Base-by-base conservation (phyloP, 2,329 filamentous ascomycete species). In the Penicillium oxalicum region DNA sequence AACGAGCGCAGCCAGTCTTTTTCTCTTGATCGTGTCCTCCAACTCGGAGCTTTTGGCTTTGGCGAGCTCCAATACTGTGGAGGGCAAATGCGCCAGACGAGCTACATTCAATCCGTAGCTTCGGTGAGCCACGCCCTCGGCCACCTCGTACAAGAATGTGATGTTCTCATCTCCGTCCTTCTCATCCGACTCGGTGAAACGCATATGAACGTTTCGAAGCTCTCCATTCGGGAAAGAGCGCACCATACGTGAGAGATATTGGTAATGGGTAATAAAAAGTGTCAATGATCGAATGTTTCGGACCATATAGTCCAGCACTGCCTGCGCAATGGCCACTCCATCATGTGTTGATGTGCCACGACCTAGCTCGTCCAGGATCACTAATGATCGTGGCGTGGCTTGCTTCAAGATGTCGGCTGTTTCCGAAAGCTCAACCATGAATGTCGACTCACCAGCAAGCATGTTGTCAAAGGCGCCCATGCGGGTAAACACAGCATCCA, bases 401-500 rank as follows among this genome's bases (percentile, higher is more conserved):
- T 88, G 82, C 63, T 93, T 91, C 25, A 98, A 78, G 58, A 98
- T 96, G 52, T 90, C 84, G 1, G 87, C 84, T 1, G 93, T 97
- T 69, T 98, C 93, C 33, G 85, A 89, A 2, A 98, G 81, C 66
- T 98, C 93, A 47, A 98, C 91, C 90, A 97, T 96, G 73, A 98
- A 98, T 9, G 93, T 98, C 25, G 83, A 88, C 71, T 98, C 93
- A 60, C 90, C 90, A 4, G 88, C 87, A 66, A 97, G 87, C 73
- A 98, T 88, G 66, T 96, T 97, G 71, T 98, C 93, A 59, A 88
- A 88, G 2, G 93, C 93, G 45, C 93, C 93, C 82, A 96, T 96
- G 56, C 93, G 87, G 0, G 93, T 96, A 74, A 91, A 88, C 40
- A 98, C 88, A 5, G 89, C 89, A 67, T 98, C 93, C 33, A 91